Conservation (phyloP, 2,329 filamentous ascomycete species). For the Alternaria consortialis region DNA sequence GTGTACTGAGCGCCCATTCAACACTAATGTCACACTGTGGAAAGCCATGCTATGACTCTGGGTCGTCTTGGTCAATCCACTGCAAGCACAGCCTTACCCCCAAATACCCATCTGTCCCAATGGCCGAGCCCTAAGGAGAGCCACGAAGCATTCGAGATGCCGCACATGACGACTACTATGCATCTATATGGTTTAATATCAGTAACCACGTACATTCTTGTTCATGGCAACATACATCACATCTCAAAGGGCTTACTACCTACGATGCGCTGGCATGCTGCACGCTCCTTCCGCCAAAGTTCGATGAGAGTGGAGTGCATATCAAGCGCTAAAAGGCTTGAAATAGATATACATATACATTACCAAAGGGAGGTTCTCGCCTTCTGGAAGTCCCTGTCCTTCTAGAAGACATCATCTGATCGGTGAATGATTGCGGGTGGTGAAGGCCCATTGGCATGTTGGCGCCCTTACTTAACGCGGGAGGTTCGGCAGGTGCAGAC, state of each 20-base stretch:
- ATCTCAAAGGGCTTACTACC: not conserved
- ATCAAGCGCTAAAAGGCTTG: not conserved
- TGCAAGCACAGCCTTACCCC: not conserved
- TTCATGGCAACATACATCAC: not conserved
- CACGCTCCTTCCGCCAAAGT: not conserved
- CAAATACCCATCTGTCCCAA: not conserved
- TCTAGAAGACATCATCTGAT: constrained; percentile 3
- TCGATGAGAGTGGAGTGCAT: not conserved
- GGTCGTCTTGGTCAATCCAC: not conserved
- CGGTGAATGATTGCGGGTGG: not conserved
- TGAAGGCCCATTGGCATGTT: not conserved
- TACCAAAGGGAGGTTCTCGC: not conserved
- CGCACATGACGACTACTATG: not conserved
- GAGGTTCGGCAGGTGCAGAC: constrained; percentile 3
- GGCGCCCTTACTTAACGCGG: not conserved
- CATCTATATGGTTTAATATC: not conserved
- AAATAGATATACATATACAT: not conserved
- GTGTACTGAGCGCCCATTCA: not conserved
- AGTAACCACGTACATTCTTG: not conserved
- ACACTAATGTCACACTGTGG: constrained; percentile 1
- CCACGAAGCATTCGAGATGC: not conserved
- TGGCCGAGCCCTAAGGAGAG: not conserved
- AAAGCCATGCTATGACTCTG: not conserved
- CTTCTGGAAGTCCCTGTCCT: constrained; percentile 2
- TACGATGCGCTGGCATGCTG: constrained; percentile 4